Percentiles rank a stretch among this genome's conserved stretches.
These are phyloP conservation scores for Cercophora samala DNA, from an alignment of 495 filamentous ascomycete species.

Conservation along the genomic window DNA sequence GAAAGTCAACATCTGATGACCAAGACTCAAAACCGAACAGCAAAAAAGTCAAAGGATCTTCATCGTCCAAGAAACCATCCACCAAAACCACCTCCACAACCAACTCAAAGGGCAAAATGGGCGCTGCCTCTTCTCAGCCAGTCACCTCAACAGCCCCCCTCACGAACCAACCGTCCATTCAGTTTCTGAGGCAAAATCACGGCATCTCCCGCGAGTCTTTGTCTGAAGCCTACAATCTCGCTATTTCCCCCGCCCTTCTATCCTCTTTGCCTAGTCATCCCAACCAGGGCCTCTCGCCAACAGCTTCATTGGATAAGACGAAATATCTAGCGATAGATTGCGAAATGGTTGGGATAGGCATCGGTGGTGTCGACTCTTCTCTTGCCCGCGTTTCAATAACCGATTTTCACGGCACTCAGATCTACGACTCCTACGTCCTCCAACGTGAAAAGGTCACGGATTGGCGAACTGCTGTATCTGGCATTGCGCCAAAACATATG, in stretches of 20 bases:
- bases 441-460: constrained; percentile 76
- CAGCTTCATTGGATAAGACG: constrained; percentile 60
- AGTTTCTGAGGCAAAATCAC: constrained; percentile 3
- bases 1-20: background rate
- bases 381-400: constrained; percentile 84
- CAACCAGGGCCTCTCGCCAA: constrained; percentile 51
- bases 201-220: constrained; percentile 60
- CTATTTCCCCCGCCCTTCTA: constrained; percentile 35
- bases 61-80: background rate
- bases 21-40: background rate
- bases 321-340: constrained; percentile 87
- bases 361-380: constrained; percentile 61
- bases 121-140: background rate
- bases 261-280: constrained; percentile 29
- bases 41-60: background rate
- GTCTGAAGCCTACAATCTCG: constrained; percentile 55
- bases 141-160: background rate
- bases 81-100: background rate
- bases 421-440: constrained; percentile 88
- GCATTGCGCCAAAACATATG: constrained; percentile 71
- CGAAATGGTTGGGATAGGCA: constrained; percentile 94
- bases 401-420: constrained; percentile 83
- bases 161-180: constrained; percentile 1
- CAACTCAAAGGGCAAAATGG: constrained; percentile 3
- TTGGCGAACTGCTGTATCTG: constrained; percentile 82